Evolutionary conservation across 2,329 filamentous ascomycete genomes (phyloP), one percentile per base, ranked within the genome.

Genomic region (Conoideocrella luteorostrata): DNA sequence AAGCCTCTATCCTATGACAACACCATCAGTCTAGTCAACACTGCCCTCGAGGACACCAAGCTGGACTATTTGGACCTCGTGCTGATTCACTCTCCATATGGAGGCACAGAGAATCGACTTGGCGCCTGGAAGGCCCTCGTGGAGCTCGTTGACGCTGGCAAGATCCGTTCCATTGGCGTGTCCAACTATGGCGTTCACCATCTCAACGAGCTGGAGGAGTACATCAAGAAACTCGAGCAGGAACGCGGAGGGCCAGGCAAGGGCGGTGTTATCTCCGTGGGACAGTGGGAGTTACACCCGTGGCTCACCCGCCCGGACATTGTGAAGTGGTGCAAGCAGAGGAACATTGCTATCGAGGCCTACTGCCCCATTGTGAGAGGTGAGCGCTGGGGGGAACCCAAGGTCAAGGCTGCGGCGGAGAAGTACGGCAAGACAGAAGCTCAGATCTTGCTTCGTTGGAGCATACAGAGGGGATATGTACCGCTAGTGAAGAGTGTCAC

Each of bases 261-360:
- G 52, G 81, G 78, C 35, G 87, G 87, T 20, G 69, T 87, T 32
- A 75, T 95, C 56, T 85, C 82, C 48, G 85, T 95, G 29, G 89
- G 88, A 32, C 90, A 95, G 65, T 88, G 85, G 65, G 90, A 96
- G 66, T 68, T 96, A 10, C 90, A 96, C 64, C 90, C 90, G 1
- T 96, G 88, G 89, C 78, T 89, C 33, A 74, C 81, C 7, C 74
- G 89, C n/a, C 68, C 73, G 18, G 88, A 95, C 56, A 88, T 96
- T 48, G 80, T 82, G 7, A 69, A 77, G 37, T 96, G 89, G 88
- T 86, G 85, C 54, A 63, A 72, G 50, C 71, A 82, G 61, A 72
- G 79, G 15, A 72, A 72, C 47, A 68, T 86, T 17, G 74, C 79
- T 24, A 61, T 86, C 12, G 73, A 88, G 64, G 79, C 79, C 0